Evolutionary conservation across 2,329 filamentous ascomycete species (phyloP).

Genomic region (Coleophoma eucalyptorum): DNA sequence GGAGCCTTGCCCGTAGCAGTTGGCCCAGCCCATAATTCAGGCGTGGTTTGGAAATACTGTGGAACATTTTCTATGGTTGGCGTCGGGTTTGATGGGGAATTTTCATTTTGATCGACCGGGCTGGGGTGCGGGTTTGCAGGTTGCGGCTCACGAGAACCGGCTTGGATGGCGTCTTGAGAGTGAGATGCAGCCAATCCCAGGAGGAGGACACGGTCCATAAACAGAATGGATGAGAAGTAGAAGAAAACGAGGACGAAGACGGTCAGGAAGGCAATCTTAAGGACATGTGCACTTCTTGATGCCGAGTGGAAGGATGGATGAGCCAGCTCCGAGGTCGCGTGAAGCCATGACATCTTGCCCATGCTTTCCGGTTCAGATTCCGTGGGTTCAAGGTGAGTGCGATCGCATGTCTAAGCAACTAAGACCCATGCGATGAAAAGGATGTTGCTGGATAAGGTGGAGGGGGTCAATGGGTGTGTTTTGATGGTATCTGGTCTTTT

Average conservation of each 20-base stretch:
- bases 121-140: not conserved
- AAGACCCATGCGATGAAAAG: not conserved
- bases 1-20: slow-evolving; percentile 67
- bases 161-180: not conserved
- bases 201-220: slow-evolving; percentile 1
- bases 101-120: not conserved
- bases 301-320: not conserved
- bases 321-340: not conserved
- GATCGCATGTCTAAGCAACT: not conserved
- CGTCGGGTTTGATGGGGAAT: not conserved
- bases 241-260: slow-evolving; percentile 1
- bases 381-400: not conserved
- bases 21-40: slow-evolving; percentile 58
- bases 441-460: not conserved
- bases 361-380: not conserved
- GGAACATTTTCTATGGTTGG: slow-evolving; percentile 39
- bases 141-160: not conserved
- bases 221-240: slow-evolving; percentile 15
- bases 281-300: not conserved
- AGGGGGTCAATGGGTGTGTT: not conserved
- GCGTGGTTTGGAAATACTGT: slow-evolving; percentile 60
- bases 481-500: too few species aligned
- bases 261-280: slow-evolving; percentile 3
- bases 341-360: not conserved
- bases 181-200: not conserved